These are phyloP conservation scores for Kondoa malvinella DNA, from an alignment of 768 basidiomycete species.

Conservation along the genomic window DNA sequence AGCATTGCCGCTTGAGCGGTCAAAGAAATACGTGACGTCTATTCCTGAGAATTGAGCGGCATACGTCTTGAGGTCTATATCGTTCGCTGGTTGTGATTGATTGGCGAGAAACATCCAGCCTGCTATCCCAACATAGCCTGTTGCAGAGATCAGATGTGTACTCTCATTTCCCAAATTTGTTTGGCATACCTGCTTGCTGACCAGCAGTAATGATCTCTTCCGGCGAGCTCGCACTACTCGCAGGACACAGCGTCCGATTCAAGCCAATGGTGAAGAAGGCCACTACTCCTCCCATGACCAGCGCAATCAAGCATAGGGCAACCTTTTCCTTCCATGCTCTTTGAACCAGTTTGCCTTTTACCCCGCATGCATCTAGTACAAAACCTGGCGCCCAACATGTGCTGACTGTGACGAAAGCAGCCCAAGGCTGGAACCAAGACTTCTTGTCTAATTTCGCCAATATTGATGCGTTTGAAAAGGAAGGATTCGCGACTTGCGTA, in stretches of 20 bases:
- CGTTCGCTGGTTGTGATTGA: constrained; percentile 37
- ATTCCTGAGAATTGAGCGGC: constrained; percentile 48
- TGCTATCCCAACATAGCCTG: constrained; percentile 54
- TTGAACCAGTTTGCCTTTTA: constrained; percentile 56
- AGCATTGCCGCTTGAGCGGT: constrained; percentile 44
- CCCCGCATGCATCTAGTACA: constrained; percentile 52
- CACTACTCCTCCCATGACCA: constrained; percentile 55
- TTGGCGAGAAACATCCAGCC: constrained; percentile 65
- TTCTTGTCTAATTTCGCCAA: constrained; percentile 24
- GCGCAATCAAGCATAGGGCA: constrained; percentile 71
- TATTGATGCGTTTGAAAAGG: constrained; percentile 19
- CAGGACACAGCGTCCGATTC: constrained; percentile 76
- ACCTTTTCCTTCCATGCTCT: constrained; percentile 99
- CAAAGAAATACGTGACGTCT: constrained; percentile 78
- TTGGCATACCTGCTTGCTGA: constrained; percentile 29
- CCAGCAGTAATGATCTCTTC: constrained; percentile 40
- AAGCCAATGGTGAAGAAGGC: constrained; percentile 91
- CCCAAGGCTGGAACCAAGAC: constrained; percentile 45
- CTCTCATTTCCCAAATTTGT: neutral
- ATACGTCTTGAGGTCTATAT: constrained; percentile 45
- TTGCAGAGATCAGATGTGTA: neutral
- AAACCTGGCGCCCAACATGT: constrained; percentile 84
- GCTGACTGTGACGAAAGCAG: constrained; percentile 54
- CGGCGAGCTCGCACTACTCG: constrained; percentile 37
- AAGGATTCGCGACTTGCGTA: constrained; percentile 32